Evolutionary conservation across 116 monocot genomes (phyloP).

Genomic region (Trichopus zeylanicus): DNA sequence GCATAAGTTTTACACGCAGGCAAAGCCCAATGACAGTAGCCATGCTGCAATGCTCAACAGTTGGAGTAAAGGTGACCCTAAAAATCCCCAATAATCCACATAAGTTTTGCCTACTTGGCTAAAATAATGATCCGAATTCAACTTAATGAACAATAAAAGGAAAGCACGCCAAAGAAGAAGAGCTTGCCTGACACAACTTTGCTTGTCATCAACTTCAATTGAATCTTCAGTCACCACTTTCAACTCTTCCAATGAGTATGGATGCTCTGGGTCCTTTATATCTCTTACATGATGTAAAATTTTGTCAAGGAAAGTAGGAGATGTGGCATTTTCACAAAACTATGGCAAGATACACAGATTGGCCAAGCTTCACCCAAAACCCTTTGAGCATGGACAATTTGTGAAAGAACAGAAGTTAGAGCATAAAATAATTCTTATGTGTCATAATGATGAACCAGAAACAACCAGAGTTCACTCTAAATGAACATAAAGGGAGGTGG

Average conservation of each 20-base stretch:
- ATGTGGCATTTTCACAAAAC: background rate
- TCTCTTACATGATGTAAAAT: conserved; percentile 93
- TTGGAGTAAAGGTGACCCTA: conserved; percentile 95
- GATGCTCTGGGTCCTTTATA: conserved; percentile 97
- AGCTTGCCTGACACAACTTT: conserved; percentile 51
- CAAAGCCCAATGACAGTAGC: conserved; percentile 94
- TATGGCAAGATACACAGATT: background rate
- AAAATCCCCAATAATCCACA: too few species aligned
- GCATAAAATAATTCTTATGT: too few species aligned
- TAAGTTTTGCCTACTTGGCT: too few species aligned
- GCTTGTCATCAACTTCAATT: conserved; percentile 51
- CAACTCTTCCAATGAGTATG: conserved; percentile 87
- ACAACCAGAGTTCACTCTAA: too few species aligned
- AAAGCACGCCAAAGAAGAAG: background rate
- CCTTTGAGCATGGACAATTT: too few species aligned
- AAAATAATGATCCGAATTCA: too few species aligned
- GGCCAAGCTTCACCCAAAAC: background rate
- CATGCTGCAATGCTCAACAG: conserved; percentile 99
- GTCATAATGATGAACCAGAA: too few species aligned
- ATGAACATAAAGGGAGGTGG: too few species aligned
- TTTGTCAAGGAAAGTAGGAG: conserved; percentile 47
- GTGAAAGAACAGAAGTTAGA: too few species aligned
- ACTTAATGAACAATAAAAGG: too few species aligned
- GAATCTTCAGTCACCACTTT: conserved; percentile 90
- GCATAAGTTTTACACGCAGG: conserved; percentile 92